Evolutionary conservation across 140 eudicot species (phyloP), one percentile per base, ranked within the genome.

Genomic region (Ambrosia hybrid): DNA sequence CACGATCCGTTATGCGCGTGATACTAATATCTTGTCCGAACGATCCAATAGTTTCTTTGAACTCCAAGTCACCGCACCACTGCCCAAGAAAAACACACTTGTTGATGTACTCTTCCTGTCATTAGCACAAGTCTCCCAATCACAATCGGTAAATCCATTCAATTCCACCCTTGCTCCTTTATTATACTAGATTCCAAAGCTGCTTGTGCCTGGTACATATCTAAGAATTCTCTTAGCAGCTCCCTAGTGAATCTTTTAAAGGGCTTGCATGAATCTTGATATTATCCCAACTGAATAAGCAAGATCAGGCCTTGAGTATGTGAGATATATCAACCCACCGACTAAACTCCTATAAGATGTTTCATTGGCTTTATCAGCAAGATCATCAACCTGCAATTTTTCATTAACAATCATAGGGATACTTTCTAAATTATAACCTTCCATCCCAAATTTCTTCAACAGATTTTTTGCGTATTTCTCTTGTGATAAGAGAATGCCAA

Each of bases 241-340:
- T 65, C 56, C 66, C 2, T 3, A 33, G 15, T 60, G 45, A 30
- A 26, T 26, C 45, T 60, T 34, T 10, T 16, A 60, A 5, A 41
- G 66, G 0, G 14, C 6, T 60, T 60, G 66, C 66, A 60, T 60
- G 66, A 60, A 60, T 11, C 66, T 60, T 26, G 66, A 30, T 1
- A 33, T 12, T 1, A 26, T 5, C 7, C 66, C 45, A 5, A 60
- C 66, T 60, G 46, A 7, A 33, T 9, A 60, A 14, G 66, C 11
- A 2, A 58, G 4, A 17, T 58, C 65, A 3, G 41, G 65, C 39
- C 65, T 16, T 2, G 65, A 16, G 21, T 58, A 36, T 15, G 65
- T 58, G 6, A 58, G 26, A 11, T 60, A 26, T 5, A 60, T 60
- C 8, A 33, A 43, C 0, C 66, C 45, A 6, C 66, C 46, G 2